These are phyloP conservation scores for Capsella bursapastoris DNA, from an alignment of 345 rosid genomes.

Conservation along the genomic window DNA sequence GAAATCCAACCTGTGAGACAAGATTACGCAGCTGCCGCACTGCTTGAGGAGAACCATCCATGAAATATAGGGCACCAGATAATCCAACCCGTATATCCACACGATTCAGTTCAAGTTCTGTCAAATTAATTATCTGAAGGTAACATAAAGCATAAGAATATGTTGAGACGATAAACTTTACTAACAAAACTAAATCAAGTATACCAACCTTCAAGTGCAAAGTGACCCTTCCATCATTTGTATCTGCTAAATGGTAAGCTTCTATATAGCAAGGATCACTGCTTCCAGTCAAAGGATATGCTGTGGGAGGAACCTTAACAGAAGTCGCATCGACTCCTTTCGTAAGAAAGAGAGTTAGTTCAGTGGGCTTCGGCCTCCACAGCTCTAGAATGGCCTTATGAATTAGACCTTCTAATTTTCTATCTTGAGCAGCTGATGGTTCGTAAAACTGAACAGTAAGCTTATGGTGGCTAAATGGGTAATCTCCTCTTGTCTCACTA, in stretches of 20 bases:
- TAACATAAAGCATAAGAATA: slow-evolving; percentile 17
- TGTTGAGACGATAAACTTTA: slow-evolving; percentile 8
- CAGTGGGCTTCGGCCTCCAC: slow-evolving; percentile 97
- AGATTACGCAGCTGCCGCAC: slow-evolving; percentile 90
- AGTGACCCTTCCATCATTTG: slow-evolving; percentile 92
- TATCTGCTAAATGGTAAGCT: slow-evolving; percentile 95
- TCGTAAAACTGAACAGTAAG: slow-evolving; percentile 98
- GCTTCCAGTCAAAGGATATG: slow-evolving; percentile 84
- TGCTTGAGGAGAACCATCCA: slow-evolving; percentile 99
- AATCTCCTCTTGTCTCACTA: slow-evolving; percentile 97
- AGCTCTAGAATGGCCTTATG: slow-evolving; percentile 98
- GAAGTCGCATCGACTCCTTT: slow-evolving; percentile 77
- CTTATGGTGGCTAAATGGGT: slow-evolving; percentile 98
- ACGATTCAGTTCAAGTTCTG: slow-evolving; percentile 88
- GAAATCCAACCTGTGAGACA: slow-evolving; percentile 81
- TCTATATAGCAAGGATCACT: slow-evolving; percentile 98
- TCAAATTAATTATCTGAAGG: slow-evolving; percentile 84
- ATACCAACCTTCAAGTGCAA: slow-evolving; percentile 80
- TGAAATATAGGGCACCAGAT: slow-evolving; percentile 86
- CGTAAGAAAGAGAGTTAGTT: slow-evolving; percentile 74
- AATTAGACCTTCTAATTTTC: slow-evolving; percentile 92
- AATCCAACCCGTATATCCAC: slow-evolving; percentile 96
- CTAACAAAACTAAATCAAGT: slow-evolving; percentile 28
- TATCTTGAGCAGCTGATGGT: slow-evolving; percentile 97
- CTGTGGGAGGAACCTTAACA: slow-evolving; percentile 79